These are phyloP conservation scores for Pichia nanzhaoensis DNA, from an alignment of 805 yeast genomes.

Conservation along the genomic window DNA sequence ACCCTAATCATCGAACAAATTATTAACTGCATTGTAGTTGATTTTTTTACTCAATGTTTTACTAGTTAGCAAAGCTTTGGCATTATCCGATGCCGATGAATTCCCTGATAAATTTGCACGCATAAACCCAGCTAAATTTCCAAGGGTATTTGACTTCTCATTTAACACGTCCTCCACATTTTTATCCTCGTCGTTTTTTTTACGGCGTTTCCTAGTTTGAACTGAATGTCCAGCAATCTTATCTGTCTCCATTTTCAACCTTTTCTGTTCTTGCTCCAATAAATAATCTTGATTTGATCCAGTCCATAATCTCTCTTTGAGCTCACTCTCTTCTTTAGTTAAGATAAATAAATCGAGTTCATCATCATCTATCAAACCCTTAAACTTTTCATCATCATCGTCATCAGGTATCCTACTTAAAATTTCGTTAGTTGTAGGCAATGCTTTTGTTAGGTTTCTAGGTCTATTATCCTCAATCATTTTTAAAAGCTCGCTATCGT, in stretches of 20 bases:
- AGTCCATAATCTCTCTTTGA: conserved; percentile 85
- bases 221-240: conserved; percentile 69
- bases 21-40: conserved; percentile 76
- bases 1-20: conserved; percentile 31
- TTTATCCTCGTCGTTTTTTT: conserved; percentile 21
- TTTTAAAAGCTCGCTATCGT: conserved; percentile 24
- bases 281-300: conserved; percentile 83
- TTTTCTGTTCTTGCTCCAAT: conserved; percentile 75
- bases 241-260: conserved; percentile 82
- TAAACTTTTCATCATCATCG: conserved; percentile 60
- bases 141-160: conserved; percentile 15
- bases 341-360: conserved; percentile 60
- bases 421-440: conserved; percentile 55
- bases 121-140: conserved; percentile 27
- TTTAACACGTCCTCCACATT: conserved; percentile 23
- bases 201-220: conserved; percentile 44
- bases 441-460: conserved; percentile 41
- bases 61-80: conserved; percentile 67
- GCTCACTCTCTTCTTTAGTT: conserved; percentile 57
- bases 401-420: conserved; percentile 50
- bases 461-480: conserved; percentile 45
- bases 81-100: conserved; percentile 69
- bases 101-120: conserved; percentile 40
- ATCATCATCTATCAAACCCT: conserved; percentile 63
- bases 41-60: conserved; percentile 81